phyloP scores from a whole-genome alignment of 2,329 filamentous ascomycete genomes.

The Penicillium sp. region DNA sequence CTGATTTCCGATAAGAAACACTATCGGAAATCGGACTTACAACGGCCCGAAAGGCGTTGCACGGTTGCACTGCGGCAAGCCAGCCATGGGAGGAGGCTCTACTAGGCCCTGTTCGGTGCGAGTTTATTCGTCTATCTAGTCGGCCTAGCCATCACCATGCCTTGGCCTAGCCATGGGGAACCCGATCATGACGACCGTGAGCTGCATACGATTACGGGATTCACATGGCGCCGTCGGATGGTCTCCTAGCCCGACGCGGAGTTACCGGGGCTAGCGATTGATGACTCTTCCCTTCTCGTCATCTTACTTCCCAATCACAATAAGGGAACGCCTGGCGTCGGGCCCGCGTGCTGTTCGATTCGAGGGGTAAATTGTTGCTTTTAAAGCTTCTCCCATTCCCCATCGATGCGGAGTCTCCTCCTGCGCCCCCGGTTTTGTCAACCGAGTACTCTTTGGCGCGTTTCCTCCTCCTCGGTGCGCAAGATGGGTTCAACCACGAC shows the following conservation, averaged over 20 bases:
- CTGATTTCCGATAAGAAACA: constrained; percentile 17
- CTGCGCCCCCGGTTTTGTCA: constrained; percentile 26
- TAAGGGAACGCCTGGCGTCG: neutral
- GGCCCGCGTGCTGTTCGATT: constrained; percentile 4
- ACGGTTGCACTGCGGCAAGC: constrained; percentile 3
- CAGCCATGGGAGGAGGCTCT: neutral
- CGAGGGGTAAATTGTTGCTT: neutral
- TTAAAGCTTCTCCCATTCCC: constrained; percentile 1
- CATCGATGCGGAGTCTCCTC: constrained; percentile 26
- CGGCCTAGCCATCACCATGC: neutral
- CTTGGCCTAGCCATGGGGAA: neutral
- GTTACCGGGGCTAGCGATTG: constrained; percentile 20
- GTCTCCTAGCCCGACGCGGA: constrained; percentile 18
- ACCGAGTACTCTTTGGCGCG: constrained; percentile 12
- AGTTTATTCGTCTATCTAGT: neutral
- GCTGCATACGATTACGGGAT: neutral
- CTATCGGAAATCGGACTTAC: constrained; percentile 30
- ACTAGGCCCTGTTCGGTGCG: neutral
- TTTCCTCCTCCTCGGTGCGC: constrained; percentile 22
- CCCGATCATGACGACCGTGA: neutral
- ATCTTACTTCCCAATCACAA: constrained; percentile 11
- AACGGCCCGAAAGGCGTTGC: constrained; percentile 29
- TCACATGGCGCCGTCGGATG: constrained; percentile 10
- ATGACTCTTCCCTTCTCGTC: constrained; percentile 7
- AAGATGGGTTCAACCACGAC: constrained; percentile 40